Evolutionary conservation across 208 protist species (phyloP).

Genomic region (Wallacemonas sp.): DNA sequence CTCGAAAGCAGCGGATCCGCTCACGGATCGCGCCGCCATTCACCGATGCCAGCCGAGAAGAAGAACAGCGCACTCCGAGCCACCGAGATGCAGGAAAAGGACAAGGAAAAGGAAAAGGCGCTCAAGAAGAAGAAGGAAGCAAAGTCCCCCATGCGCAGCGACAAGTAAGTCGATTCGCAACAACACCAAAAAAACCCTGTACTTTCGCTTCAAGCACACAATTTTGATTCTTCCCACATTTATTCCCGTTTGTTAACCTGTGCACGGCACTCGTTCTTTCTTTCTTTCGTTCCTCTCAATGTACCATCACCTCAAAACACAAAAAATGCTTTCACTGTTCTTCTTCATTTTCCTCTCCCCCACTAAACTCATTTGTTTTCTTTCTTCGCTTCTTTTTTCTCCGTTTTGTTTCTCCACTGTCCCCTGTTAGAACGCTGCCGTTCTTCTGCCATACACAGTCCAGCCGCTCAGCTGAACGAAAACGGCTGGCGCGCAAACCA

Average conservation of each 20-base stretch:
- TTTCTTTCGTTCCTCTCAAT: not conserved
- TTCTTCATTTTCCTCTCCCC: not conserved
- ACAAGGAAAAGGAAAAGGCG: not conserved
- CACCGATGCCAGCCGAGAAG: conserved; percentile 1
- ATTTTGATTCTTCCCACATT: too few relatives aligned
- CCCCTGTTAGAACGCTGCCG: too few relatives aligned
- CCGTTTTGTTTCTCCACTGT: too few relatives aligned
- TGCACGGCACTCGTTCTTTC: not conserved
- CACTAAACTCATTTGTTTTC: too few relatives aligned
- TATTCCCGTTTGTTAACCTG: too few relatives aligned
- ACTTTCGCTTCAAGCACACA: not conserved
- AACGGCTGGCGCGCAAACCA: too few relatives aligned
- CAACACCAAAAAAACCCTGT: not conserved
- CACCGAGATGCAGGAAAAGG: not conserved
- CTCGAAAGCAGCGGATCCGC: not conserved
- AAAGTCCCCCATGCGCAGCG: not conserved
- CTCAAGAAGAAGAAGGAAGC: not conserved
- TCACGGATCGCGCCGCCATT: not conserved
- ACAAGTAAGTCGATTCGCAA: not conserved
- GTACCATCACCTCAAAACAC: too few relatives aligned
- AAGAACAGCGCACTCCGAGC: conserved; percentile 1
- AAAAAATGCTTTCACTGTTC: too few relatives aligned
- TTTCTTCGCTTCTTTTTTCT: too few relatives aligned
- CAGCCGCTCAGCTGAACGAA: too few relatives aligned
- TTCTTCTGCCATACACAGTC: too few relatives aligned